Evolutionary conservation across 176 grass and related monocot species (phyloP), one percentile per base, ranked within the genome.

Genomic region (Phoenix roebelenii): DNA sequence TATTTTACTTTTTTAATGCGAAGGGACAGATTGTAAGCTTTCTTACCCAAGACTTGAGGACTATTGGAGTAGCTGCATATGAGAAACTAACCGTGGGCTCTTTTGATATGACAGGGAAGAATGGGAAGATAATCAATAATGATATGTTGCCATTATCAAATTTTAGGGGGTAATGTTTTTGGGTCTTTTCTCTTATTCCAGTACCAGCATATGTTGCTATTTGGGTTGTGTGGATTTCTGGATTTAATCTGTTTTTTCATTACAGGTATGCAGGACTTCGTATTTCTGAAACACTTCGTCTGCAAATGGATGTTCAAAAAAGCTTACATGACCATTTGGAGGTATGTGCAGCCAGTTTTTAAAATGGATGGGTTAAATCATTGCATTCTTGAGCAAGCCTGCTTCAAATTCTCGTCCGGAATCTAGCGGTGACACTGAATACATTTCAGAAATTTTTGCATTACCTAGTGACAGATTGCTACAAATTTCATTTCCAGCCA

Each of bases 261-360:
- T 50, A 22, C 15, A 64, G 61, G 50, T 7, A 50, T 23, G 19
- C 19, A 50, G 22, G 48, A 51, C 22, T 50, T 22, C 61, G 51
- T 12, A 50, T 50, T 64, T 64, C 19, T 49, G 61, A 64, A 51
- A 64, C 61, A 64, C 22, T 51, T 22, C 61, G 16, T 23, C 16
- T 64, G 22, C 61, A 64, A 51, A 64, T 64, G 61, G 39, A 64
- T 23, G 19, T 51, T 5, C 61, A 64, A 19, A 64, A 35, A 25
- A 64, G 61, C 61, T 51, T 64, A 17, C 18, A 25, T 25, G 61
- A 51, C 19, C 61, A 64, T 64, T 50, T 64, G 61, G 48, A 64
- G 61, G 61, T 50, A 64, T 49, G 6, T 15, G 3, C 23, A 59
- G 24, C 57, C 16, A 23, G 12, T 1, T 30, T 15, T 5, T 59